These are phyloP conservation scores for Trichoderma sp. DNA, from an alignment of 2,329 filamentous ascomycete species.

Conservation along the genomic window DNA sequence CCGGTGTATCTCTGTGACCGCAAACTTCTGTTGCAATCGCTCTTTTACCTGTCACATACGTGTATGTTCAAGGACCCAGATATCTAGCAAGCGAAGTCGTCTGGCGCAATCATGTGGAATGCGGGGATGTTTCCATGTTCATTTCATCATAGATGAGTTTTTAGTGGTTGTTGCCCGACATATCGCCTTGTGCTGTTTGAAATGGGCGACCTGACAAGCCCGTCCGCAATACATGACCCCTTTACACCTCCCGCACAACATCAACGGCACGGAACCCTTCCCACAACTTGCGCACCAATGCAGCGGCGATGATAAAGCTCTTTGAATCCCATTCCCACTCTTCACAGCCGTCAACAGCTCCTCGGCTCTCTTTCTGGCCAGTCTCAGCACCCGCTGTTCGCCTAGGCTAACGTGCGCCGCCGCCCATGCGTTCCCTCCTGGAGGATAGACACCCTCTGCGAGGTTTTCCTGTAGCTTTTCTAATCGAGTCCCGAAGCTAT, in stretches of 20 bases:
- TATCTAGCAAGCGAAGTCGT: neutral
- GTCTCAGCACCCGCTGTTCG: conserved; percentile 35
- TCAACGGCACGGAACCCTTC: conserved; percentile 17
- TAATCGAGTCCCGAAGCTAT: conserved; percentile 32
- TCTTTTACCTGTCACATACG: neutral
- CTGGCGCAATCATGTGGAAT: neutral
- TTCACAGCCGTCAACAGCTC: conserved; percentile 27
- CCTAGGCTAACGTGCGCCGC: conserved; percentile 32
- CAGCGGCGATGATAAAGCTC: neutral
- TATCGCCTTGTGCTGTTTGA: conserved; percentile 22
- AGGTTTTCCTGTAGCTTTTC: conserved; percentile 35
- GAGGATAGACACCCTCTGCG: conserved; percentile 31
- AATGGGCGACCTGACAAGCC: conserved; percentile 21
- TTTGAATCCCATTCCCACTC: neutral
- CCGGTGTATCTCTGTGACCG: neutral
- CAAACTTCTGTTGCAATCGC: neutral
- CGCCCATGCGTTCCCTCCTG: conserved; percentile 36
- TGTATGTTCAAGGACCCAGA: neutral
- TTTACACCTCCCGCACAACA: conserved; percentile 24
- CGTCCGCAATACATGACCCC: conserved; percentile 20
- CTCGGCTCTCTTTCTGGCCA: conserved; percentile 34
- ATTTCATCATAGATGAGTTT: neutral
- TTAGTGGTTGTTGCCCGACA: conserved; percentile 8
- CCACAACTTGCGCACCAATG: conserved; percentile 20
- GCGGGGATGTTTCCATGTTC: neutral